Conservation (phyloP, 441 rosid genomes). For the Melastoma candidum region DNA sequence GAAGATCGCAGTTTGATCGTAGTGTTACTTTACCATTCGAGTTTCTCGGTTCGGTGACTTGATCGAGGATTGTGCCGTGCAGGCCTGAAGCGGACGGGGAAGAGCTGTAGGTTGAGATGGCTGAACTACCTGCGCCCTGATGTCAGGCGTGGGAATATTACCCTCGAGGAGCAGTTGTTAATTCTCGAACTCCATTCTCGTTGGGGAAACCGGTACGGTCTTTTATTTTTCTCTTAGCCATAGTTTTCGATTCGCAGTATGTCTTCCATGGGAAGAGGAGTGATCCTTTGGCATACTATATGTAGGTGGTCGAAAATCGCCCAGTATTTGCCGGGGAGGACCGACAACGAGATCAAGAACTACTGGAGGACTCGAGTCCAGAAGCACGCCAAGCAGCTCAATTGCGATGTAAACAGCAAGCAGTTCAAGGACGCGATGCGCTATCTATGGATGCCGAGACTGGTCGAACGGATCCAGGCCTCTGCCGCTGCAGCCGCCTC, state of each 20-base stretch:
- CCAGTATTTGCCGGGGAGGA: conserved; percentile 85
- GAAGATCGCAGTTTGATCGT: too few relatives aligned
- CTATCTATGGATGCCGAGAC: conserved; percentile 89
- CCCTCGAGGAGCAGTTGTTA: conserved; percentile 87
- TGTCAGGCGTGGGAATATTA: conserved; percentile 91
- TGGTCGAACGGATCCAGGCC: conserved; percentile 83
- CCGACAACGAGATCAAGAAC: conserved; percentile 93
- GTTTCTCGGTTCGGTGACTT: too few relatives aligned
- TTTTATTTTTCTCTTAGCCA: not conserved
- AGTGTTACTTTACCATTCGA: too few relatives aligned
- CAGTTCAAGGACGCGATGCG: conserved; percentile 92
- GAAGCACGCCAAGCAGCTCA: conserved; percentile 94
- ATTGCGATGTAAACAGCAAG: conserved; percentile 95
- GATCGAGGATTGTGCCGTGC: not conserved
- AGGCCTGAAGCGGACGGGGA: conserved; percentile 92
- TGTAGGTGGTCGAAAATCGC: conserved; percentile 95
- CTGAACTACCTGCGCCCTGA: conserved; percentile 91
- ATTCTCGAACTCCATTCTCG: conserved; percentile 95
- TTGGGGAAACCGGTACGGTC: conserved; percentile 77
- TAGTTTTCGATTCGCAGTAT: not conserved
- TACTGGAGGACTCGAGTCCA: conserved; percentile 97
- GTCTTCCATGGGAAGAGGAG: too few relatives aligned
- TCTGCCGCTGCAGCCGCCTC: not conserved
- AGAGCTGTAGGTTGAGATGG: conserved; percentile 94
- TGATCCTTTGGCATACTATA: not conserved